Evolutionary conservation across 2,329 filamentous ascomycete species (phyloP).

Genomic region (Ambrosiella cleistominuta): DNA sequence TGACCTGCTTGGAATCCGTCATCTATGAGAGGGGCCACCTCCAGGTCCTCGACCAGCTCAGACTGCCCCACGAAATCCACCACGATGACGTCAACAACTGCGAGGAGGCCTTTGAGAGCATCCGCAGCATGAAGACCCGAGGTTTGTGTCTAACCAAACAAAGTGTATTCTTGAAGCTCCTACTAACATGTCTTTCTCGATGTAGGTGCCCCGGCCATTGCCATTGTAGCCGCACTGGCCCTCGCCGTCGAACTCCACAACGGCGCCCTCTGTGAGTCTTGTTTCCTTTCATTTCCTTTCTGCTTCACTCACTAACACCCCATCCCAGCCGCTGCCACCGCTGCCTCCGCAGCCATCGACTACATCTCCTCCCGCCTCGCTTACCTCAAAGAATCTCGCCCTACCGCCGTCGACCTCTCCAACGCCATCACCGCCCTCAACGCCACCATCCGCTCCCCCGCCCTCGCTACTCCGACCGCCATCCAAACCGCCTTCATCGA

Average conservation of each 20-base stretch:
- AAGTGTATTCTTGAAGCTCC: no score
- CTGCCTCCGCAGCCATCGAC: slow-evolving; percentile 40
- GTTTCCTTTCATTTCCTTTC: not conserved
- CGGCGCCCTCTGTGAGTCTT: slow-evolving; percentile 26
- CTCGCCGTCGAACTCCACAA: slow-evolving; percentile 68
- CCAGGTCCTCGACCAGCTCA: slow-evolving; percentile 68
- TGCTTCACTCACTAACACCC: slow-evolving; percentile 23
- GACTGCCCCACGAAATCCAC: slow-evolving; percentile 60
- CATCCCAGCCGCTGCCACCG: slow-evolving; percentile 24
- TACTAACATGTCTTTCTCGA: no score
- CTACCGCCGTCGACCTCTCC: slow-evolving; percentile 84
- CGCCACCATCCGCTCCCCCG: slow-evolving; percentile 35
- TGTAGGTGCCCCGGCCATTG: slow-evolving; percentile 65
- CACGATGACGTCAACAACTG: slow-evolving; percentile 56
- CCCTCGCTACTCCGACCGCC: slow-evolving; percentile 26
- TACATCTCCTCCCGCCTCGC: slow-evolving; percentile 64
- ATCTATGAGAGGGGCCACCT: slow-evolving; percentile 55
- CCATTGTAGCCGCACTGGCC: slow-evolving; percentile 84
- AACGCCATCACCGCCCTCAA: slow-evolving; percentile 77
- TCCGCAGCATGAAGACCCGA: slow-evolving; percentile 61
- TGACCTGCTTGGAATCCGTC: slow-evolving; percentile 57
- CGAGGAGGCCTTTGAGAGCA: slow-evolving; percentile 65
- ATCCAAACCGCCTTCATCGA: slow-evolving; percentile 56
- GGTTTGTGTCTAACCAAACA: slow-evolving; percentile 18
- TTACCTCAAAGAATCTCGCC: slow-evolving; percentile 74